phyloP scores from a whole-genome alignment of 2,329 filamentous ascomycete genomes.

The Helicocarpus griseus region DNA sequence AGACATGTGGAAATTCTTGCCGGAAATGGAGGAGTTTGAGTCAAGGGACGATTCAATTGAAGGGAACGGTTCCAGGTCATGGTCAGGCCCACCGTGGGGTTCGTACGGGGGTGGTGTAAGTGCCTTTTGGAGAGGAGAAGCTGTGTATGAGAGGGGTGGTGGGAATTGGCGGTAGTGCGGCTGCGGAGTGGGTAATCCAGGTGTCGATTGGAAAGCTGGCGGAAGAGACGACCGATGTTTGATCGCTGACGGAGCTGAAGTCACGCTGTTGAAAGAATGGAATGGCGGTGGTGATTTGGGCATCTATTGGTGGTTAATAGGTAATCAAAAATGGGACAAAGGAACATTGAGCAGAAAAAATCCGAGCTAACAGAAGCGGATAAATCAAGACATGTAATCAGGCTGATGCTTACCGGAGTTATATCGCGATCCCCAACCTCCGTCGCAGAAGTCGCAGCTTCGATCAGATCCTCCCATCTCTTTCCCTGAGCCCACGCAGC shows the following conservation, averaged over 20 bases:
- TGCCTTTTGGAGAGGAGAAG: slow-evolving; percentile 81
- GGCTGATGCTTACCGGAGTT: slow-evolving; percentile 62
- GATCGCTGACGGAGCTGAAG: slow-evolving; percentile 29
- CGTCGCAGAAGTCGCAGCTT: slow-evolving; percentile 84
- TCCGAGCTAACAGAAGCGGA: too few species aligned
- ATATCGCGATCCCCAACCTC: slow-evolving; percentile 78
- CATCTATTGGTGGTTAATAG: slow-evolving; percentile 17
- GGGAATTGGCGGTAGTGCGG: slow-evolving; percentile 35
- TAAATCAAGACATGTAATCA: too few species aligned
- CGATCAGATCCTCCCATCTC: slow-evolving; percentile 92
- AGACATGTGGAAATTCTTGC: slow-evolving; percentile 63
- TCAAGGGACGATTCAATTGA: slow-evolving; percentile 76
- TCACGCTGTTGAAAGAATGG: slow-evolving; percentile 28
- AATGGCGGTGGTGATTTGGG: slow-evolving; percentile 33
- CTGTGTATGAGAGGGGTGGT: slow-evolving; percentile 54
- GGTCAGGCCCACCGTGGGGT: slow-evolving; percentile 37
- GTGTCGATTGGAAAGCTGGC: slow-evolving; percentile 44
- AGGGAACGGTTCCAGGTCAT: slow-evolving; percentile 69
- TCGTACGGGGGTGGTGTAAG: slow-evolving; percentile 72
- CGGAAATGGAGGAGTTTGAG: slow-evolving; percentile 37
- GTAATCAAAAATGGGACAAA: too few species aligned
- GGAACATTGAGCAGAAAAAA: too few species aligned
- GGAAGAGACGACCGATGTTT: slow-evolving; percentile 54
- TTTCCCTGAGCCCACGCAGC: slow-evolving; percentile 67
- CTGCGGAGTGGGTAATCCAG: slow-evolving; percentile 29